Conservation (phyloP, 1,139 yeast genomes). For the Saccharomyces hybrid region DNA sequence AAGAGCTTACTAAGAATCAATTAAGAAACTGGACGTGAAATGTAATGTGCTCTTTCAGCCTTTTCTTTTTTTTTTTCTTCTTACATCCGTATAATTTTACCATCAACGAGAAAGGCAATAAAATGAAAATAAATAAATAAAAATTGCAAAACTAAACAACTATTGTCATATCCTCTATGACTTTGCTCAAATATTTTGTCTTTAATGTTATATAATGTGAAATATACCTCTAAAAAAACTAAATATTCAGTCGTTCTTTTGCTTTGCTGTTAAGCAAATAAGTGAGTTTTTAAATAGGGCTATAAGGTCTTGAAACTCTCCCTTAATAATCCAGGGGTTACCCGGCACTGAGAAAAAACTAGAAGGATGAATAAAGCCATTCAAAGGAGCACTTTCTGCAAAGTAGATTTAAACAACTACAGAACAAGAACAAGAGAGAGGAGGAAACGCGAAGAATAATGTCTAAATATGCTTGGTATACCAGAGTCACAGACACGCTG, state of each 20-base stretch:
- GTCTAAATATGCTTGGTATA: slow-evolving; percentile 62
- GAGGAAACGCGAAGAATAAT: slow-evolving; percentile 18
- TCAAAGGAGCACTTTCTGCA: background rate
- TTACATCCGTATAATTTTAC: background rate
- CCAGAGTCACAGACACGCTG: slow-evolving; percentile 67
- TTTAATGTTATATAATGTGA: background rate
- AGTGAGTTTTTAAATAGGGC: too few species aligned
- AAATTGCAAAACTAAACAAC: background rate
- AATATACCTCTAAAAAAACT: background rate
- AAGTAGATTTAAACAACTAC: background rate
- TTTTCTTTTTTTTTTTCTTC: background rate
- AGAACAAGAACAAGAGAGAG: background rate
- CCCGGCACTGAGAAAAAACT: background rate
- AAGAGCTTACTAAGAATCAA: background rate
- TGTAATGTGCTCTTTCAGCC: background rate
- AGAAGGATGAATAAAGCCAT: background rate
- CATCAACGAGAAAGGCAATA: too few species aligned
- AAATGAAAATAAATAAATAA: too few species aligned
- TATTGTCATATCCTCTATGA: background rate
- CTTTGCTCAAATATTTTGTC: background rate
- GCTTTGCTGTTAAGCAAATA: too few species aligned
- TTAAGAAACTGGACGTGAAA: background rate
- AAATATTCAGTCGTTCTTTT: too few species aligned
- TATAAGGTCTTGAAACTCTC: background rate
- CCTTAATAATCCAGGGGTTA: background rate